Evolutionary conservation across 805 yeast genomes (phyloP).

Genomic region (Cyberlindnera nakhonratchasimensis): DNA sequence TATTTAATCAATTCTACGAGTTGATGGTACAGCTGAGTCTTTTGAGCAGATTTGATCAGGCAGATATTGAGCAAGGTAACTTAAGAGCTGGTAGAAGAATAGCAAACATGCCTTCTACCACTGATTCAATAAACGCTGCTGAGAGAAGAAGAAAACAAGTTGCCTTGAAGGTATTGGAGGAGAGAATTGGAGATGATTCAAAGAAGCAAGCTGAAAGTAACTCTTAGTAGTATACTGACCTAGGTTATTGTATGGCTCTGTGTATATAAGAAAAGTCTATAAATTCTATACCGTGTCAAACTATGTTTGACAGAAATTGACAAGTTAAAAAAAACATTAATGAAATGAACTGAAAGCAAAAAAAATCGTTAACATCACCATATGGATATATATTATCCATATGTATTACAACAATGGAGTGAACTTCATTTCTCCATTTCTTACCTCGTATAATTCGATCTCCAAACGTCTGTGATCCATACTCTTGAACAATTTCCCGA

Average conservation of each 20-base stretch:
- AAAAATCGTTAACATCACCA: background rate
- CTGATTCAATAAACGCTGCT: conserved; percentile 50
- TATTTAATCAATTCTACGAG: conserved; percentile 44
- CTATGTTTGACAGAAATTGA: background rate
- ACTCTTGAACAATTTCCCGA: conserved; percentile 23
- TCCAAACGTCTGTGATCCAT: conserved; percentile 10
- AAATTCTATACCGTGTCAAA: conserved; percentile 5
- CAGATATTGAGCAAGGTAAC: conserved; percentile 71
- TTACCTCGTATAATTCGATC: conserved; percentile 24
- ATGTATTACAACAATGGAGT: conserved; percentile 30
- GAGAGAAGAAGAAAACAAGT: conserved; percentile 78
- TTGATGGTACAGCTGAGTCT: conserved; percentile 42
- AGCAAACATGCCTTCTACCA: conserved; percentile 17
- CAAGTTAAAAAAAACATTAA: background rate
- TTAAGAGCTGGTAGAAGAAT: conserved; percentile 62
- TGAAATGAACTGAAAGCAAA: background rate
- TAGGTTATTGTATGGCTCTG: no score
- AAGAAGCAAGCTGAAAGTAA: conserved; percentile 5
- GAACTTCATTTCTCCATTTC: conserved; percentile 16
- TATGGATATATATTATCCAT: no score
- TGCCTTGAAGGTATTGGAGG: conserved; percentile 72
- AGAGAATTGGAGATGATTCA: conserved; percentile 41
- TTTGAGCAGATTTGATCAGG: conserved; percentile 60
- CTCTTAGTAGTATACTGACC: background rate
- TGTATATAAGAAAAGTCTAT: no score